A percentile compares a stretch with the other conserved stretches of the same genome.
Evolutionary conservation across 306 rosid species (phyloP).

Genomic region (Astragalus membranaceus): DNA sequence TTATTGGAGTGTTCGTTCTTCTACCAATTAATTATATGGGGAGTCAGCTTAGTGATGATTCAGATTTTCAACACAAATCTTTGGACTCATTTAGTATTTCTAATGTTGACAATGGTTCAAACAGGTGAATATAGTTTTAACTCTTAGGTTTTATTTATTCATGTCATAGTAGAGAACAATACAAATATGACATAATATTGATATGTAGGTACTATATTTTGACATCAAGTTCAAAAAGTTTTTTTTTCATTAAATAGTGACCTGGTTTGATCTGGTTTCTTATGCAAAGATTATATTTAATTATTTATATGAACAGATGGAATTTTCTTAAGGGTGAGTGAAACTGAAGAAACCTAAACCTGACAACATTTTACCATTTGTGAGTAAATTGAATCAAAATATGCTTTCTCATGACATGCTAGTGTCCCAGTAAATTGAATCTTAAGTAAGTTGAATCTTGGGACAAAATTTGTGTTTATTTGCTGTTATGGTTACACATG

Average conservation of each 20-base stretch:
- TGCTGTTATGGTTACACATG: background rate
- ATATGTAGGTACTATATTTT: background rate
- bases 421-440: background rate
- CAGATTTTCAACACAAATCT: slow-evolving; percentile 56
- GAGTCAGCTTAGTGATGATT: slow-evolving; percentile 48
- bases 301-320: background rate
- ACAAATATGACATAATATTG: background rate
- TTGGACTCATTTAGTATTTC: slow-evolving; percentile 81
- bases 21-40: slow-evolving; percentile 73
- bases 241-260: background rate
- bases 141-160: background rate
- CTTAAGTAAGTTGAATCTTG: too few relatives aligned
- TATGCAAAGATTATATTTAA: background rate
- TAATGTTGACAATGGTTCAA: slow-evolving; percentile 69
- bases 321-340: background rate
- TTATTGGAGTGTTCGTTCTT: slow-evolving; percentile 57
- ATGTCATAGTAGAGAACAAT: slow-evolving; percentile 9
- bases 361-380: background rate
- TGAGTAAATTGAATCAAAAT: background rate
- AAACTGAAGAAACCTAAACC: slow-evolving; percentile 6
- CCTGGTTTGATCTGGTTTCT: background rate
- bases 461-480: background rate
- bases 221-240: background rate
- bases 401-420: background rate
- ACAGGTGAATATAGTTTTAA: slow-evolving; percentile 47